Conservation (phyloP, 345 rosid genomes). For the Salix arbutifolia region DNA sequence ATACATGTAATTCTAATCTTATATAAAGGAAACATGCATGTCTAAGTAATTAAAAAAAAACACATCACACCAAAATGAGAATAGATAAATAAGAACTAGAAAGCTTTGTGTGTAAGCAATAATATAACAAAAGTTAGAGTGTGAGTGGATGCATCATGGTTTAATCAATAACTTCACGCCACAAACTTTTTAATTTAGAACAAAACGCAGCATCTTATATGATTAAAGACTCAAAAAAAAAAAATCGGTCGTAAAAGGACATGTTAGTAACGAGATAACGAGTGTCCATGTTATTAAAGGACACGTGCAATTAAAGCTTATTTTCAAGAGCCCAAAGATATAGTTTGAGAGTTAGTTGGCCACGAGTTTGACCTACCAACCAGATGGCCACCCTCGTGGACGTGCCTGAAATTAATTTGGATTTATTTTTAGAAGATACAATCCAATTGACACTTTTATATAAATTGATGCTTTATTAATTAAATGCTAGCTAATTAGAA, state of each 20-base stretch:
- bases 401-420: not conserved
- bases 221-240: too few relatives aligned
- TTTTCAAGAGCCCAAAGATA: not conserved
- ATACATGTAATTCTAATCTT: too few relatives aligned
- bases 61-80: too few relatives aligned
- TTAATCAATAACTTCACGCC: not conserved
- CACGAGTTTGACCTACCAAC: not conserved
- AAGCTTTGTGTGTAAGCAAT: not conserved
- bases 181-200: not conserved
- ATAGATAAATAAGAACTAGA: too few relatives aligned
- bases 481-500: too few relatives aligned
- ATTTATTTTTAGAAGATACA: too few relatives aligned
- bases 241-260: too few relatives aligned
- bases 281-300: too few relatives aligned
- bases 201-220: not conserved
- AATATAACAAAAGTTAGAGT: not conserved
- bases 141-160: not conserved
- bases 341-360: not conserved
- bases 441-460: too few relatives aligned
- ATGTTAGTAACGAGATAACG: not conserved
- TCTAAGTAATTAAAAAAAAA: too few relatives aligned
- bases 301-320: not conserved
- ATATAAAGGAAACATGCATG: too few relatives aligned
- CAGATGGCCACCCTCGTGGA: not conserved
- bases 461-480: too few relatives aligned